Conservation (phyloP, 2,329 filamentous ascomycete species). For the Sarocladium brachiariae region DNA sequence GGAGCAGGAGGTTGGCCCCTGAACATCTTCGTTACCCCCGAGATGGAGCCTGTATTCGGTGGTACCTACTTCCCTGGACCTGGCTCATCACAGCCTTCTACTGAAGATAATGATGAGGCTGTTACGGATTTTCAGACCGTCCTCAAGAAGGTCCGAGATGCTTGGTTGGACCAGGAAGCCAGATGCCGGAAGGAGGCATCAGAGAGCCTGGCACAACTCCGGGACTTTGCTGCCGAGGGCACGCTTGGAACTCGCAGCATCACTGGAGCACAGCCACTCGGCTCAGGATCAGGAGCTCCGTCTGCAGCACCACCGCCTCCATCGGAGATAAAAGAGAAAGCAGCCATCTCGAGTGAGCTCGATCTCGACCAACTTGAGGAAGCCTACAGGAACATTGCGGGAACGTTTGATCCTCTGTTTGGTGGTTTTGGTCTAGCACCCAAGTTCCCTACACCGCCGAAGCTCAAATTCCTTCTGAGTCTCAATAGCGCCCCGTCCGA, state of each 20-base stretch:
- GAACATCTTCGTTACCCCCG: conserved; percentile 92
- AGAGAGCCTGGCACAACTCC: conserved; percentile 72
- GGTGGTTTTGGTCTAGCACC: conserved; percentile 77
- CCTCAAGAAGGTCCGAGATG: conserved; percentile 64
- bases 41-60: conserved; percentile 89
- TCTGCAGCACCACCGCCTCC: conserved; percentile 20
- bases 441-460: conserved; percentile 86
- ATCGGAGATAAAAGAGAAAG: conserved; percentile 16
- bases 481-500: conserved; percentile 63
- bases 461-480: conserved; percentile 74
- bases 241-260: conserved; percentile 48
- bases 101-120: conserved; percentile 36
- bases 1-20: conserved; percentile 89
- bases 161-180: conserved; percentile 80
- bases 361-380: conserved; percentile 91
- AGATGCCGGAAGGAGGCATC: conserved; percentile 76
- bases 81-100: conserved; percentile 39
- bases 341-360: conserved; percentile 54
- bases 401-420: conserved; percentile 70
- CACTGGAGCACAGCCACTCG: conserved; percentile 20
- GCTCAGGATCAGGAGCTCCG: conserved; percentile 20
- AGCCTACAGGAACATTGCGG: conserved; percentile 72
- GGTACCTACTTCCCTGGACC: conserved; percentile 94
- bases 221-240: conserved; percentile 84
- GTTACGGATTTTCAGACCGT: conserved; percentile 78